Base-by-base conservation (phyloP, 2,329 filamentous ascomycete genomes). In the Alternaria brassicae region DNA sequence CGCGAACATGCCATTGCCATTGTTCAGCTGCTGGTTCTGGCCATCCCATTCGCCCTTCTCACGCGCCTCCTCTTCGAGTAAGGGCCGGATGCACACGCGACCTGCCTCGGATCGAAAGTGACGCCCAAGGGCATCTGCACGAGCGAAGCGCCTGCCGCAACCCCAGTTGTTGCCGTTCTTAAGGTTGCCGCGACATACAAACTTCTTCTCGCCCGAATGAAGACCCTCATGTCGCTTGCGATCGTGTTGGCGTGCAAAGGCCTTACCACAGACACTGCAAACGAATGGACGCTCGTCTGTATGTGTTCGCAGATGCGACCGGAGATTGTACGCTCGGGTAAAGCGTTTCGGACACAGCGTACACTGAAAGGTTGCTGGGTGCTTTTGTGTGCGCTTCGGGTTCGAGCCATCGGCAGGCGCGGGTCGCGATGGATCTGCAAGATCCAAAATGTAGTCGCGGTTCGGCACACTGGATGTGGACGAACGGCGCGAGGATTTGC, bases 121-220 rank as follows among this genome's bases (percentile, higher is more conserved):
- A 10, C 93, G 87, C 2, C 95, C 95, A 2, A 99, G 84, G 5
- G 95, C 95, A 81, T 99, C 95, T 5, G 95, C 95, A 69, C 95
- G 91, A 15, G 95, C 95, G 77, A 99, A 99, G 9, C 93, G 87
- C 61, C 95, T 87, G 3, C 92, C 92, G 69, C 95, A 99, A 19
- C 95, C 95, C 95, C 95, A 99, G 66, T 91, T 88, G 5, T 89
- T 89, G 45, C 89, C 89, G 2, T 88, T 88, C 67, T 94, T 93
- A 49, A 99, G 87, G 58, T 93, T 91, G 53, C 95, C 95, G 68
- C 92, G 93, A 80, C 95, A 99, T 7, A 98, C 91, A 75, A 98
- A 99, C 75, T 97, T 98, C 86, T 98, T 99, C 81, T 99, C 95
- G 40, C 95, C 95, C 0, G 92, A 96, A 74, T 99, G 95, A 40